phyloP scores from a whole-genome alignment of 768 basidiomycete species.

The Hygrocybe punicea region DNA sequence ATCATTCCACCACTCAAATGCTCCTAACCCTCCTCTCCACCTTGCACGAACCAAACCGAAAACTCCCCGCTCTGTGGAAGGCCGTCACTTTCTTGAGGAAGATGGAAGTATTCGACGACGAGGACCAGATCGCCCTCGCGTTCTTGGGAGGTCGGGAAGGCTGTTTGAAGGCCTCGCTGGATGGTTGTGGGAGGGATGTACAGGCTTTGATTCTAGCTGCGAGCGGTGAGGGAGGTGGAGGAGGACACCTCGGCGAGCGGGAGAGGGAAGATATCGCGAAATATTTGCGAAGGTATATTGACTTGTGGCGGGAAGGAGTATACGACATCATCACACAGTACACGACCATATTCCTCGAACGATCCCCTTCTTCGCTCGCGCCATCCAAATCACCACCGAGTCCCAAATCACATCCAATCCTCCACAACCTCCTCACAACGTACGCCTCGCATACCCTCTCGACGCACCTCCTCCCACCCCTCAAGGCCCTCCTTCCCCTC shows the following conservation, averaged over 20 bases:
- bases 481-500: conserved; percentile 61
- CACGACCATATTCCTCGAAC: conserved; percentile 83
- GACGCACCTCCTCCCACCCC: conserved; percentile 56
- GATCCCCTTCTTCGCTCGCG: conserved; percentile 36
- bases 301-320: conserved; percentile 87
- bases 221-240: conserved; percentile 9
- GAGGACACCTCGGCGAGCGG: conserved; percentile 46
- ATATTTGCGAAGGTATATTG: conserved; percentile 83
- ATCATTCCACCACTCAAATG: conserved; percentile 68
- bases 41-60: conserved; percentile 75
- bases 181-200: conserved; percentile 49
- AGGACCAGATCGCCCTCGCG: conserved; percentile 80
- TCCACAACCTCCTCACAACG: conserved; percentile 57
- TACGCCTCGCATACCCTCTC: conserved; percentile 62
- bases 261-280: conserved; percentile 70
- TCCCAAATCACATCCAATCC: conserved; percentile 1
- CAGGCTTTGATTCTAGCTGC: conserved; percentile 28
- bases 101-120: conserved; percentile 62
- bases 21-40: conserved; percentile 72
- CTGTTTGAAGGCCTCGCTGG: conserved; percentile 55
- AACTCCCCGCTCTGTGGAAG: conserved; percentile 87
- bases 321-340: conserved; percentile 91
- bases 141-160: conserved; percentile 72
- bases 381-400: conserved; percentile 15
- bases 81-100: conserved; percentile 82